Percentiles rank a stretch among this genome's conserved stretches.
Conservation (phyloP, 345 rosid species). For the Sisymbrium irio region DNA sequence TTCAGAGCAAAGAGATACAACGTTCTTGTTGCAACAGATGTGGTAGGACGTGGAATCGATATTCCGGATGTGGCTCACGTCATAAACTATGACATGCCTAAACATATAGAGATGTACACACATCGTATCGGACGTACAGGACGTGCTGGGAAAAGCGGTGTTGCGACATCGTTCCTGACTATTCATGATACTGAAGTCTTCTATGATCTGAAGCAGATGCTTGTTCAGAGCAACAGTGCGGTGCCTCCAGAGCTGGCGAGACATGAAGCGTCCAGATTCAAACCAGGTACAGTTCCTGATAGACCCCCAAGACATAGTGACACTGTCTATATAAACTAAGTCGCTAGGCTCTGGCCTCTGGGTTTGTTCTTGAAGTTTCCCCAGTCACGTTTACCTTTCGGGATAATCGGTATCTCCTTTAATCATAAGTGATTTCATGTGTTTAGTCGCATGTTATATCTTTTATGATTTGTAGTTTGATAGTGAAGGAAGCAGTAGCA, state of each 20-base stretch:
- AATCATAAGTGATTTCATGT: constrained; percentile 6
- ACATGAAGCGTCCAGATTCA: constrained; percentile 83
- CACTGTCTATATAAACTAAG: constrained; percentile 41
- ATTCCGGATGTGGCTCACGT: no score
- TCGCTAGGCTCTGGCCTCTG: constrained; percentile 16
- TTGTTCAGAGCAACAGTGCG: constrained; percentile 61
- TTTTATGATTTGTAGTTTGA: constrained; percentile 13
- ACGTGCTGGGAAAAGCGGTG: constrained; percentile 78
- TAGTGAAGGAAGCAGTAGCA: constrained; percentile 5
- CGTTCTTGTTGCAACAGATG: constrained; percentile 76
- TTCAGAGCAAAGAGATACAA: constrained; percentile 63
- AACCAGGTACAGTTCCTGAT: constrained; percentile 64
- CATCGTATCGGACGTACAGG: constrained; percentile 86
- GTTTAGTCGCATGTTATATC: constrained; percentile 20
- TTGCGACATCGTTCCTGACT: constrained; percentile 83
- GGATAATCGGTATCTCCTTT: constrained; percentile 1
- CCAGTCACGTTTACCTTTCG: neutral
- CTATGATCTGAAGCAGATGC: constrained; percentile 85
- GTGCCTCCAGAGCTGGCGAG: constrained; percentile 80
- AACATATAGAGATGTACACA: constrained; percentile 67
- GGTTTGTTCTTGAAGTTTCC: neutral
- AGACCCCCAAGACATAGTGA: constrained; percentile 44
- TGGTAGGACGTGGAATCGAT: constrained; percentile 76
- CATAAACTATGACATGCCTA: constrained; percentile 83
- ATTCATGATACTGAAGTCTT: constrained; percentile 61